Evolutionary conservation across 176 grass and related monocot species (phyloP), one percentile per base, ranked within the genome.

Genomic region (Oryza glumipatula): DNA sequence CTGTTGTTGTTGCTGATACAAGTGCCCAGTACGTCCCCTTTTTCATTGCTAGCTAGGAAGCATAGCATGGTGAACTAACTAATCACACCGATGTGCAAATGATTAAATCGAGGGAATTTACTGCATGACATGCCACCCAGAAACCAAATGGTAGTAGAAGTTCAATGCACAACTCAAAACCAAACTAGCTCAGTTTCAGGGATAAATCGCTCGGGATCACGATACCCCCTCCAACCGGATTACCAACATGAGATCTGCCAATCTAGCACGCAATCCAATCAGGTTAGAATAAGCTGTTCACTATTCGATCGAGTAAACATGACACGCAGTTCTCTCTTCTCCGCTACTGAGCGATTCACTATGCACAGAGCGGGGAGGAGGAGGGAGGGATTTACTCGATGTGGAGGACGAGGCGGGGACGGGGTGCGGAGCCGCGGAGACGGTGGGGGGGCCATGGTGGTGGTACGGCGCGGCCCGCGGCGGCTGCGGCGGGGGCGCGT

Each of bases 401-500:
- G 88, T 56, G 3, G 88, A 81, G 4, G 70, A 70, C 24, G 82
- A 65, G 9, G 82, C 51, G 1, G 66, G 78, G 1, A 79, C 82
- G 0, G 75, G 38, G n/a, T 47, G 66, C 51, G 79, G 74, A 0
- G 33, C 68, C 9, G 86, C 61, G 13, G 89, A 71, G 2, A 51
- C 46, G 19, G 78, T 7, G 3, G 68, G 3, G 4, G 70, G 1
- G 0, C 77, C 17, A 0, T 73, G 60, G 63, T 92, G 83, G 83
- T 80, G 80, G 64, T 92, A 92, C 2, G 90, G 90, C 56, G 86
- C 82, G 22, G 33, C n/a, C 48, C 73, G 39, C 69, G 83, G 86
- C 30, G 83, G 86, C 30, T 32, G 2, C 30, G 74, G 84, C 4
- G 58, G 58, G n/a, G n/a, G n/a, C 7, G 64, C 60, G 4, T 83